phyloP scores from a whole-genome alignment of 2,329 filamentous ascomycete species.

The Fusarium phyllophilum region DNA sequence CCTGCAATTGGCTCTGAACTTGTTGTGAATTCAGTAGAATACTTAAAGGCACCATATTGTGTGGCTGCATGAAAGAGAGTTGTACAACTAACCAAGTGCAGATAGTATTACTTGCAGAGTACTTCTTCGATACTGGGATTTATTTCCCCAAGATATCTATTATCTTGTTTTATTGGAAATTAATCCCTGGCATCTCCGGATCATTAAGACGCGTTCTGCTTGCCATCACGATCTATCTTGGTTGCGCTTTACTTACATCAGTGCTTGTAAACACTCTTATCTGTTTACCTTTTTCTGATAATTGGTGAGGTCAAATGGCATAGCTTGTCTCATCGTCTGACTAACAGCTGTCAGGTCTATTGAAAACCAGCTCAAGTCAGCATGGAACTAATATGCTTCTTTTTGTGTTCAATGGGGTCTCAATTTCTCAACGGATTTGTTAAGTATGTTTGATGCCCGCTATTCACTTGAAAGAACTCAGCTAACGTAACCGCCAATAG shows the following conservation, averaged over 20 bases:
- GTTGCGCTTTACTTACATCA: neutral
- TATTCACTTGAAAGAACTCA: neutral
- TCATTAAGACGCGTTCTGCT: neutral
- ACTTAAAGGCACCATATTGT: neutral
- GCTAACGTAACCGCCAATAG: neutral
- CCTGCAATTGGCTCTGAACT: neutral
- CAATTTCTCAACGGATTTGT: constrained; percentile 12
- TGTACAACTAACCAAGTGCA: neutral
- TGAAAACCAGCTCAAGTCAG: constrained; percentile 6
- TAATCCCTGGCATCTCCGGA: neutral
- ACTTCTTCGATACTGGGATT: constrained; percentile 12
- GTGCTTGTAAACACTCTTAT: constrained; percentile 8
- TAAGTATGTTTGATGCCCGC: neutral
- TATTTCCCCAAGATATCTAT: constrained; percentile 15
- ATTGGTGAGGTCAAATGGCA: neutral
- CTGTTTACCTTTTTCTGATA: neutral
- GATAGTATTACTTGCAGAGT: constrained; percentile 10
- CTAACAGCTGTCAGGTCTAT: neutral
- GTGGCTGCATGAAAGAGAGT: neutral
- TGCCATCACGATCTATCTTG: neutral
- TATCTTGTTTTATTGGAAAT: constrained; percentile 10
- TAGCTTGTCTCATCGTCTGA: neutral
- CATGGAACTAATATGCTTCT: constrained; percentile 12
- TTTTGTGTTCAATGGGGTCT: constrained; percentile 15
- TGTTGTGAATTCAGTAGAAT: neutral